Conservation (phyloP, 192 early-diverging fungal species). For the Coemansia sp. region DNA sequence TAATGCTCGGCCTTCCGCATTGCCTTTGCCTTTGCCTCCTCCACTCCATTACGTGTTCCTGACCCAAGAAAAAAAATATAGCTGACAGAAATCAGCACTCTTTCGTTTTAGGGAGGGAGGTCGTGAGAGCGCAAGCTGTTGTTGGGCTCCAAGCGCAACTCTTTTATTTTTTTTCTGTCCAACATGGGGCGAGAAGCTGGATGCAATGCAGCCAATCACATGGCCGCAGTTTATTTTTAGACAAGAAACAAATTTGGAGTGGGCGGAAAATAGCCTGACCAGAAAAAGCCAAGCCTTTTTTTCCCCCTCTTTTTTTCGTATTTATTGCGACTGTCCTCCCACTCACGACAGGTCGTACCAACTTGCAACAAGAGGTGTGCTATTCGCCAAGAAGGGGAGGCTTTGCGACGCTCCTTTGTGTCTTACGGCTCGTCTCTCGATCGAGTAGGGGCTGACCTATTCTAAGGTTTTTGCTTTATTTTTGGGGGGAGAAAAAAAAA, state of each 20-base stretch:
- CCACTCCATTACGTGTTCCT: background rate
- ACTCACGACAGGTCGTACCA: background rate
- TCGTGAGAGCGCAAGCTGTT: background rate
- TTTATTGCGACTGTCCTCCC: background rate
- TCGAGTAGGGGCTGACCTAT: background rate
- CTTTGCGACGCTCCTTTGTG: slow-evolving; percentile 1
- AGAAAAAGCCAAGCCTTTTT: slow-evolving; percentile 12
- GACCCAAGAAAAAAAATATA: background rate
- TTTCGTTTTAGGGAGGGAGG: background rate
- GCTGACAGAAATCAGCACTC: background rate
- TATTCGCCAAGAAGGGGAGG: background rate
- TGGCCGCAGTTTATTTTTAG: slow-evolving; percentile 23
- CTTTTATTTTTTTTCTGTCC: background rate
- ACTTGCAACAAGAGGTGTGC: background rate
- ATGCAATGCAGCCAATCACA: slow-evolving; percentile 22
- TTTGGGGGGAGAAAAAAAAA: background rate
- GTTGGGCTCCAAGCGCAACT: background rate
- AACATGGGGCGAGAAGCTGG: background rate
- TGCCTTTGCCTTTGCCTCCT: background rate
- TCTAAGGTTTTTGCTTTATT: background rate
- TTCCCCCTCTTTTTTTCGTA: background rate
- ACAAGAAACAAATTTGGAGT: slow-evolving; percentile 7
- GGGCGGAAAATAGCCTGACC: slow-evolving; percentile 1
- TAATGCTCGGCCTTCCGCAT: background rate
- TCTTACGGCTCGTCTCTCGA: background rate